A percentile compares a stretch with the other conserved stretches of the same genome.
phyloP scores from a whole-genome alignment of 2,329 filamentous ascomycete genomes.

The Alternaria arbusti region DNA sequence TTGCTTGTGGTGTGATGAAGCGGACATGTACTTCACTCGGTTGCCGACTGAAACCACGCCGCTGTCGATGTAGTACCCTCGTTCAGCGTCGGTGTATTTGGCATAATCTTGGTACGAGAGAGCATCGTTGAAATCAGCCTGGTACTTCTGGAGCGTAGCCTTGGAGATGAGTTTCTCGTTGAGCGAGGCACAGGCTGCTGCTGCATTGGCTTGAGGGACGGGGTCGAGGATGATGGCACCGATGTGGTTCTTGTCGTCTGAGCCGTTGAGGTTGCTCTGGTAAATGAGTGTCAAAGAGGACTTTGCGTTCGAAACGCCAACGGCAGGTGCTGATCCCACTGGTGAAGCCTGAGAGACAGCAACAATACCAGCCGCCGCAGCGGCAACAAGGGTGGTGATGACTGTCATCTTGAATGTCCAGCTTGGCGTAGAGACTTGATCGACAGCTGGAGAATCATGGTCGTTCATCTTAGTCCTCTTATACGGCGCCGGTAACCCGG shows the following conservation, averaged over 20 bases:
- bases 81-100: constrained; percentile 43
- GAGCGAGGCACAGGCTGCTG: constrained; percentile 54
- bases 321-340: constrained; percentile 16
- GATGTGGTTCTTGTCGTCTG: constrained; percentile 60
- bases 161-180: constrained; percentile 57
- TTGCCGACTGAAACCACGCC: constrained; percentile 49
- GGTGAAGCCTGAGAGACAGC: constrained; percentile 27
- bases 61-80: constrained; percentile 53
- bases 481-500: constrained; percentile 37
- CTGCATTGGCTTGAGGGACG: constrained; percentile 46
- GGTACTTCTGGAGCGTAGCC: constrained; percentile 51
- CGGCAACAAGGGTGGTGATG: constrained; percentile 30
- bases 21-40: constrained; percentile 44
- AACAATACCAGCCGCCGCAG: constrained; percentile 24
- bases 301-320: constrained; percentile 33
- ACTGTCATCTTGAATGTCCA: constrained; percentile 26
- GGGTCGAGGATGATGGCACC: constrained; percentile 59
- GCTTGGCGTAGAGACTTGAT: neutral
- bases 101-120: constrained; percentile 56
- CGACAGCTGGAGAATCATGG: neutral
- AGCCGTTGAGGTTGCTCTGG: constrained; percentile 62
- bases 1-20: constrained; percentile 30
- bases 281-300: constrained; percentile 60
- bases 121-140: constrained; percentile 54
- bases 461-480: constrained; percentile 11